Evolutionary conservation across 2,329 filamentous ascomycete species (phyloP), one percentile per base, ranked within the genome.

Genomic region (Colletotrichum sp.): DNA sequence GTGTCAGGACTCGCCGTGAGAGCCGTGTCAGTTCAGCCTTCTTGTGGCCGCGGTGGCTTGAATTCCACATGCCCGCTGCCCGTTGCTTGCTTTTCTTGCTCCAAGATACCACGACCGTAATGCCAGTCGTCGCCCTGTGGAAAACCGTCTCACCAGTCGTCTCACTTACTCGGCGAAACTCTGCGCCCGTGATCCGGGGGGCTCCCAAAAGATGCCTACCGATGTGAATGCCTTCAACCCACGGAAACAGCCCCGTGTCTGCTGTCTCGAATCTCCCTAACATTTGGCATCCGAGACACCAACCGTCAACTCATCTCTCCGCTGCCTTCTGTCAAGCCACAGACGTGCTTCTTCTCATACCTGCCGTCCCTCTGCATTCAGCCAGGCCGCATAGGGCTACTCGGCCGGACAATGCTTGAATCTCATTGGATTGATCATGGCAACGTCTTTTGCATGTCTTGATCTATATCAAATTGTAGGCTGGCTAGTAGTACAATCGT

Each of bases 381-480:
- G 78, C 78, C 76, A 72, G 77, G 58, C 75, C 72, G 73, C 71
- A 55, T 65, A 76, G 36, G 73, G 75, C 66, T 71, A 32, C 9
- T 34, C 65, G 43, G 26, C 38, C 34, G 55, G n/a, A 68, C 60
- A 34, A 18, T n/a, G 18, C 36, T 58, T 30, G 8, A 34, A n/a
- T 18, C 38, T 38, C 48, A 65, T 61, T 60, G 66, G 61, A 64
- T 70, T 72, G 57, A 61, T 67, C 68, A 60, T 78, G 69, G 63
- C 30, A 48, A 68, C 43, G 63, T 74, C 71, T 67, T 64, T 34
- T 72, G 67, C 79, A 79, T 78, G 75, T 80, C 76, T 80, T 77
- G 77, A 78, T 81, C 79, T 80, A 81, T 80, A 78, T 77, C 74
- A 68, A 52, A 52, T 77, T 68, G 74, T 75, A 78, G 76, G 73